phyloP scores from a whole-genome alignment of 2,329 filamentous ascomycete genomes.

The Aureobasidium vineae region DNA sequence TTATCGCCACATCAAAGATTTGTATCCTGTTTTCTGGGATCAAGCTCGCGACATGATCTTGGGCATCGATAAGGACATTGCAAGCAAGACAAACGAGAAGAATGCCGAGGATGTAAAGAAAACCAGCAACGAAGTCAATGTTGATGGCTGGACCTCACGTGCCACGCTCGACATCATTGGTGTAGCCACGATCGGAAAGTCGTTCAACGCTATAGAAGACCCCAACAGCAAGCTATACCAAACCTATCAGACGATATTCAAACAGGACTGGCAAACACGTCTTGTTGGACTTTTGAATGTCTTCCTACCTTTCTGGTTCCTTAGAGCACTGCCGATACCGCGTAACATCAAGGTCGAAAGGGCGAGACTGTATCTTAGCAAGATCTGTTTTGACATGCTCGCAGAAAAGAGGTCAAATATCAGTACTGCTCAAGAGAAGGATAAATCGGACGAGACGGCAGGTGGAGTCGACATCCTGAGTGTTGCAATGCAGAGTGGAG shows the following conservation, averaged over 20 bases:
- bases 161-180: conserved; percentile 61
- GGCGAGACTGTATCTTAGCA: conserved; percentile 35
- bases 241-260: conserved; percentile 54
- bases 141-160: conserved; percentile 50
- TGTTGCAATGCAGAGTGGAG: conserved; percentile 52
- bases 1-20: conserved; percentile 80
- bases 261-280: conserved; percentile 32
- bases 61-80: conserved; percentile 29
- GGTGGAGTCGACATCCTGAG: conserved; percentile 45
- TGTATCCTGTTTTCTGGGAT: conserved; percentile 81
- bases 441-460: conserved; percentile 32
- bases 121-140: conserved; percentile 39
- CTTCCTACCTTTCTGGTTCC: background rate
- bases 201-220: conserved; percentile 54
- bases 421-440: conserved; percentile 40
- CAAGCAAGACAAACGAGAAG: conserved; percentile 33
- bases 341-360: conserved; percentile 14
- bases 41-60: conserved; percentile 57
- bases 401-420: conserved; percentile 45
- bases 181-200: conserved; percentile 55
- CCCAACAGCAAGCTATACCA: conserved; percentile 52
- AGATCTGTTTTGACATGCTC: conserved; percentile 50
- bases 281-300: background rate
- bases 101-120: conserved; percentile 36
- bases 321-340: conserved; percentile 8